Conservation (phyloP, 768 basidiomycete genomes). For the Termitomyces heimii region DNA sequence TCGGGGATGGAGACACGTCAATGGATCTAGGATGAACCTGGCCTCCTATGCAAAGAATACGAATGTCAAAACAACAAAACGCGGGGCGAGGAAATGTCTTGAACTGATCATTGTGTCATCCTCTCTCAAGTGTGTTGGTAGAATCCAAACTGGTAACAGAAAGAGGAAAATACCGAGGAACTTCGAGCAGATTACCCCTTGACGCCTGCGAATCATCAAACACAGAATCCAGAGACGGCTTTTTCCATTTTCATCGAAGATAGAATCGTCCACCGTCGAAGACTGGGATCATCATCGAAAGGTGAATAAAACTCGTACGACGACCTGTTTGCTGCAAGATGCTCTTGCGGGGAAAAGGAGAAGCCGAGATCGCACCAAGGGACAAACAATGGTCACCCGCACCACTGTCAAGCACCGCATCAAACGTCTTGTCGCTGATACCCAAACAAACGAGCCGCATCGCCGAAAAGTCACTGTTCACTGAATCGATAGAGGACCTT, state of each 20-base stretch:
- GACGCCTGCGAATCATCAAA: conserved; percentile 41
- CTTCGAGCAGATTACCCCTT: conserved; percentile 31
- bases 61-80: not conserved
- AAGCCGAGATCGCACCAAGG: conserved; percentile 59
- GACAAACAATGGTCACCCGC: conserved; percentile 43
- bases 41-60: conserved; percentile 43
- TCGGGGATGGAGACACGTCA: conserved; percentile 64
- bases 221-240: conserved; percentile 51
- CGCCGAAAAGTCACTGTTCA: conserved; percentile 57
- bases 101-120: conserved; percentile 76
- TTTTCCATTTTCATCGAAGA: conserved; percentile 56
- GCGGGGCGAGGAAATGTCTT: not conserved
- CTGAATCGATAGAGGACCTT: conserved; percentile 55
- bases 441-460: conserved; percentile 62
- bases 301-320: conserved; percentile 68
- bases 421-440: conserved; percentile 86
- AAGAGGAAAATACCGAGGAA: conserved; percentile 54
- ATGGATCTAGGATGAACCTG: conserved; percentile 67
- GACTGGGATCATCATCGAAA: conserved; percentile 43
- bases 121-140: conserved; percentile 49
- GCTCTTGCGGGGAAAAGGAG: conserved; percentile 46
- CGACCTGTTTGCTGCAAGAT: conserved; percentile 24
- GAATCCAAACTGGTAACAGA: conserved; percentile 53
- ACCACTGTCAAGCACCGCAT: conserved; percentile 25
- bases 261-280: conserved; percentile 24